phyloP scores from a whole-genome alignment of 768 basidiomycete species.

The Termitomyces sp. region DNA sequence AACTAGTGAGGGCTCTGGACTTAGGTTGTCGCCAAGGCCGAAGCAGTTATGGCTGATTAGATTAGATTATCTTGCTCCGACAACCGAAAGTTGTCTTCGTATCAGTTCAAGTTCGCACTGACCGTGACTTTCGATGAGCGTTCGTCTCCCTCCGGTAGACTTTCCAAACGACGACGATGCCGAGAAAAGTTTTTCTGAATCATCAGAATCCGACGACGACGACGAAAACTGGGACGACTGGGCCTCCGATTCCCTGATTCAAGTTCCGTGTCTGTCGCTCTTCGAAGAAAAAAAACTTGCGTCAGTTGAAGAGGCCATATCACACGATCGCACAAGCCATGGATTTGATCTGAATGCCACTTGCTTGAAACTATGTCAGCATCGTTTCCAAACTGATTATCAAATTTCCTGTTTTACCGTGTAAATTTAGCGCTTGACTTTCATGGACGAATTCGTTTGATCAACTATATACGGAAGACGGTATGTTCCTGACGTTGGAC shows the following conservation, averaged over 20 bases:
- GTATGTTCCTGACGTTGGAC: slow-evolving; percentile 30
- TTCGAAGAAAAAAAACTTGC: slow-evolving; percentile 67
- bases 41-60: slow-evolving; percentile 2
- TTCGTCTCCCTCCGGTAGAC: slow-evolving; percentile 30
- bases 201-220: slow-evolving; percentile 34
- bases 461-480: slow-evolving; percentile 84
- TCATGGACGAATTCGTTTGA: slow-evolving; percentile 73
- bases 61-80: slow-evolving; percentile 4
- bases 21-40: too few relatives aligned
- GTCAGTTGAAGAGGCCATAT: slow-evolving; percentile 55
- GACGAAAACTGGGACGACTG: slow-evolving; percentile 80
- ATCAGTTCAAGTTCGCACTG: not conserved
- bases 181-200: slow-evolving; percentile 20
- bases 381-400: not conserved
- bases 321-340: slow-evolving; percentile 57
- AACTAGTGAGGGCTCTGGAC: too few relatives aligned
- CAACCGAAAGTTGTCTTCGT: not conserved
- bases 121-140: slow-evolving; percentile 29
- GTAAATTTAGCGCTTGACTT: slow-evolving; percentile 62
- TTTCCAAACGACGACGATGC: slow-evolving; percentile 18
- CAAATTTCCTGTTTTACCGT: not conserved
- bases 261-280: slow-evolving; percentile 61
- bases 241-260: slow-evolving; percentile 62
- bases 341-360: slow-evolving; percentile 58
- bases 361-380: slow-evolving; percentile 55